Conservation (phyloP, 2,329 filamentous ascomycete species). For the Periconia macrospinosa region DNA sequence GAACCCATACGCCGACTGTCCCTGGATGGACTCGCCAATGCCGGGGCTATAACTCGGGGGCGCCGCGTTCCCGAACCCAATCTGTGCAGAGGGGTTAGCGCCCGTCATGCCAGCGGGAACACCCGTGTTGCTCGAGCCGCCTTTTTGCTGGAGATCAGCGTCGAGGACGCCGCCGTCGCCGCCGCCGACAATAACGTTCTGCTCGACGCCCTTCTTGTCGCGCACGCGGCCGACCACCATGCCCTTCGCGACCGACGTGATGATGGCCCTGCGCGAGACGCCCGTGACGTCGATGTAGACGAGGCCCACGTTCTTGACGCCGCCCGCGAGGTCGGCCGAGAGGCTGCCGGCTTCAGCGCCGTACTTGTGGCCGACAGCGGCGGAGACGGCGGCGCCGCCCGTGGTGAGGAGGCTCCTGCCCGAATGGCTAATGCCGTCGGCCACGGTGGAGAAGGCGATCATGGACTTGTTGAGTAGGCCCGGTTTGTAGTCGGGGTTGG, state of each 20-base stretch:
- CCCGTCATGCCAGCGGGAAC: constrained; percentile 27
- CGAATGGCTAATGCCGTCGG: constrained; percentile 89
- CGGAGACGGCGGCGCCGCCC: constrained; percentile 76
- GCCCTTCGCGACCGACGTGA: constrained; percentile 92
- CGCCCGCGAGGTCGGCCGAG: constrained; percentile 74
- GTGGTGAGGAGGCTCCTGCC: constrained; percentile 76
- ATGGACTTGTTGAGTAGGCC: constrained; percentile 92
- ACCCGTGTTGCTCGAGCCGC: constrained; percentile 31
- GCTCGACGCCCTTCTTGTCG: constrained; percentile 71
- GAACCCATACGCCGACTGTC: constrained; percentile 36
- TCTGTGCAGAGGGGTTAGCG: constrained; percentile 27
- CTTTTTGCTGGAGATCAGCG: constrained; percentile 32
- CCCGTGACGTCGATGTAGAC: constrained; percentile 97
- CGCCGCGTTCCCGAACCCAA: constrained; percentile 40
- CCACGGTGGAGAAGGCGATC: constrained; percentile 94
- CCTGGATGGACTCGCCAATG: constrained; percentile 40
- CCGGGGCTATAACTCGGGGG: constrained; percentile 39
- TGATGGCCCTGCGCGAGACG: constrained; percentile 82
- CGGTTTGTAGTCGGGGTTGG: constrained; percentile 72
- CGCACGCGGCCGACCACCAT: constrained; percentile 87
- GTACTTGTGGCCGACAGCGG: constrained; percentile 86
- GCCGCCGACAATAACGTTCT: constrained; percentile 68
- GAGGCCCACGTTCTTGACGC: constrained; percentile 92
- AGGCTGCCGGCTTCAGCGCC: constrained; percentile 82
- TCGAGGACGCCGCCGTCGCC: constrained; percentile 56